A percentile compares a stretch with the other conserved stretches of the same genome.
These are phyloP conservation scores for Hippophae rhamnoides DNA, from an alignment of 306 rosid genomes.

Conservation along the genomic window DNA sequence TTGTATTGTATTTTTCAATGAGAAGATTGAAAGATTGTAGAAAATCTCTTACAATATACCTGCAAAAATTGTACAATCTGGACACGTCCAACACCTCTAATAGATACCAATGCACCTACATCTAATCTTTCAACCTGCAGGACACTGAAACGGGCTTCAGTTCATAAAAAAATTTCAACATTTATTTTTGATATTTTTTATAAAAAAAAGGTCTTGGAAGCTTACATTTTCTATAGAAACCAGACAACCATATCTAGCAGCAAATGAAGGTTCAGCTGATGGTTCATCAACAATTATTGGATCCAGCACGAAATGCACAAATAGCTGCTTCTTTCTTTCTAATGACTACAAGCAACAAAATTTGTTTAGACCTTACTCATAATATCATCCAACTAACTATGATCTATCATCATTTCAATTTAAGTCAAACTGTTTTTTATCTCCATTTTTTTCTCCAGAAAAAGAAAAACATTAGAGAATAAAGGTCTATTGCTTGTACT, in stretches of 20 bases:
- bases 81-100: slow-evolving; percentile 39
- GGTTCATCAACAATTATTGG: slow-evolving; percentile 27
- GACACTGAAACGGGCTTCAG: slow-evolving; percentile 21
- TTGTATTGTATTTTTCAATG: background rate
- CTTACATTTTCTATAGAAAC: slow-evolving; percentile 38
- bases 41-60: slow-evolving; percentile 21
- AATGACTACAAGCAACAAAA: slow-evolving; percentile 26
- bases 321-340: slow-evolving; percentile 25
- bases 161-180: background rate
- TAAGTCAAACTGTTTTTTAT: no score
- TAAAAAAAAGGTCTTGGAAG: background rate
- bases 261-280: slow-evolving; percentile 38
- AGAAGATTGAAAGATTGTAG: background rate
- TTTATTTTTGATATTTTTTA: background rate
- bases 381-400: background rate
- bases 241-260: slow-evolving; percentile 39
- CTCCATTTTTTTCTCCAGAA: no score
- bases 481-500: no score
- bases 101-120: slow-evolving; percentile 42
- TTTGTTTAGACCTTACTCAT: background rate
- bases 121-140: slow-evolving; percentile 36
- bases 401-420: background rate
- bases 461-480: no score
- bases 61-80: slow-evolving; percentile 26
- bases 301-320: slow-evolving; percentile 48